Conservation (phyloP, 1,139 yeast species). For the Hyphopichia fennica region DNA sequence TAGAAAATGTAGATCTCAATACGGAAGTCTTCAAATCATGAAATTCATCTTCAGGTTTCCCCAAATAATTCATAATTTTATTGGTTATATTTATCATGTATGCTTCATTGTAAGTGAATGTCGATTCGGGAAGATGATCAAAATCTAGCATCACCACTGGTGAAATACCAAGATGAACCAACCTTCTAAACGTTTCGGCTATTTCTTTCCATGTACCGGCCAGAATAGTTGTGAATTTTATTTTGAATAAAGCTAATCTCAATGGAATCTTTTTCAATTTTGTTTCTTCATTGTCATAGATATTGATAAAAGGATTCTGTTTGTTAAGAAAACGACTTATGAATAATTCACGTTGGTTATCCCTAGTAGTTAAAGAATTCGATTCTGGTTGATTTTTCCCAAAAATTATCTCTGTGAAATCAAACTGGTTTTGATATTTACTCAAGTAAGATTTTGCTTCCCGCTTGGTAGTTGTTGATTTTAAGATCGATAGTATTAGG, state of each 20-base stretch:
- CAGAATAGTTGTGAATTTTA: conserved; percentile 38
- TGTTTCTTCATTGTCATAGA: conserved; percentile 33
- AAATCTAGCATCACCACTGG: conserved; percentile 37
- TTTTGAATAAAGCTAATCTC: conserved; percentile 52
- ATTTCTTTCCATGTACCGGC: conserved; percentile 40
- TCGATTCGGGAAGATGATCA: conserved; percentile 26
- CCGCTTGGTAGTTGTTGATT: conserved; percentile 74
- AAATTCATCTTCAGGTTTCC: conserved; percentile 21
- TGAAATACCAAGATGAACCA: conserved; percentile 50
- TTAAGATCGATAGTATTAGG: conserved; percentile 65
- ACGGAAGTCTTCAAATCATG: conserved; percentile 26
- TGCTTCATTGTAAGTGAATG: conserved; percentile 33
- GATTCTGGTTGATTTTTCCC: conserved; percentile 3
- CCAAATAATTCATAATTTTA: conserved; percentile 26
- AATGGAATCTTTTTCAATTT: conserved; percentile 40
- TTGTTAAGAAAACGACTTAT: conserved; percentile 41
- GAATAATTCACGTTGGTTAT: conserved; percentile 36
- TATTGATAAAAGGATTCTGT: conserved; percentile 33
- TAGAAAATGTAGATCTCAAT: conserved; percentile 27
- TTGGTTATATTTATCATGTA: conserved; percentile 36
- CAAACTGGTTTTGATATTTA: conserved; percentile 53
- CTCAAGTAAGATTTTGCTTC: conserved; percentile 67
- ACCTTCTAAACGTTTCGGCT: conserved; percentile 48
- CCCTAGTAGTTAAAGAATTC: conserved; percentile 17
- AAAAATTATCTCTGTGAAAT: conserved; percentile 19